Evolutionary conservation across 495 filamentous ascomycete genomes (phyloP), one percentile per base, ranked within the genome.

Genomic region (Xylaria curta): DNA sequence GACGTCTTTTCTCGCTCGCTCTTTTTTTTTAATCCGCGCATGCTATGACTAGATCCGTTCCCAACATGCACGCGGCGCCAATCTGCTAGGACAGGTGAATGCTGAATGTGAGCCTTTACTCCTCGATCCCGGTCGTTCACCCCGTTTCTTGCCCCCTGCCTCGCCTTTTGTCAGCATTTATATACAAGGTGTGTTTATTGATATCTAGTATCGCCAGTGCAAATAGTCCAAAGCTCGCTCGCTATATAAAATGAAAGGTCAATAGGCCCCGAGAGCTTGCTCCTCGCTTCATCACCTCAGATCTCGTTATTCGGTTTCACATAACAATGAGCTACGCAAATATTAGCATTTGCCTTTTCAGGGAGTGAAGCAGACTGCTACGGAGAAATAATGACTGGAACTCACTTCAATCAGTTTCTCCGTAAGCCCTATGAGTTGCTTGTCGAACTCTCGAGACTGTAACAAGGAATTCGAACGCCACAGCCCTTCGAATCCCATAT

Each of bases 341-440:
- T n/a, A 61, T 71, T 66, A 71, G 69, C 49, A 54, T 67, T 31
- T 56, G n/a, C 24, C 4, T 42, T 44, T 12, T 38, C 28, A 67
- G 6, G 44, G 24, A 54, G 31, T 19, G 49, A 46, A 42, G 38
- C 31, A 28, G 21, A 13, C 19, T 5, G 4, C n/a, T 10, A 15
- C 59, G 33, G 0, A 36, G 33, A 62, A 42, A 40, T 44, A 42
- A 40, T 44, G 8, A 9, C 10, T n/a, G 24, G 21, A 42, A 65
- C 83, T 74, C 66, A 89, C 87, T 83, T 89, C 86, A 72, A 89
- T 89, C 58, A 89, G 78, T 77, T 86, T 86, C 76, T 88, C 87
- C 12, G 86, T 89, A 58, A 89, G 76, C 49, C 79, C 79, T 66
- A 86, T 83, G 69, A 85, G 85, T 71, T 83, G 81, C 70, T 82